Evolutionary conservation across 2,329 filamentous ascomycete species (phyloP).

Genomic region (Dendryphion nanum): DNA sequence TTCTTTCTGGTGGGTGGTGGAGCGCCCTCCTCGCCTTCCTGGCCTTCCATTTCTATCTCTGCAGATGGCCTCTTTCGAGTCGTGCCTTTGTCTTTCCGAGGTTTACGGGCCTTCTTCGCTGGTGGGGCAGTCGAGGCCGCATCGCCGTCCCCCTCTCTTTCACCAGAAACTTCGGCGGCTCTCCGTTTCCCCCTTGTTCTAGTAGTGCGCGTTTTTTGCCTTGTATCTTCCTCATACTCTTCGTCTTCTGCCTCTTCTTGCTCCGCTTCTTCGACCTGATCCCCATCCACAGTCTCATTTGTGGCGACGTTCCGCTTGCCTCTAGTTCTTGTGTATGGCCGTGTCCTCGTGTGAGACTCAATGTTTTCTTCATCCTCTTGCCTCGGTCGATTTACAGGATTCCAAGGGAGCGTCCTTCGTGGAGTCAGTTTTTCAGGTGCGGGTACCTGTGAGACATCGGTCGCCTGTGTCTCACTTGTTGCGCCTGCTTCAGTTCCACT

Average conservation of each 20-base stretch:
- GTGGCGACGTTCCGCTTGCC: constrained; percentile 2
- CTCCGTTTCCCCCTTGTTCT: constrained; percentile 20
- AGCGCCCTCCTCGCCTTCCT: constrained; percentile 4
- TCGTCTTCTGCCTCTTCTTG: constrained; percentile 10
- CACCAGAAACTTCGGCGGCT: constrained; percentile 3
- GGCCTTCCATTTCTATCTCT: neutral
- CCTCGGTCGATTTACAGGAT: constrained; percentile 27
- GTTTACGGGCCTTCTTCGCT: constrained; percentile 27
- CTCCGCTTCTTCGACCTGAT: constrained; percentile 11
- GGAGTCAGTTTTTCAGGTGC: constrained; percentile 4
- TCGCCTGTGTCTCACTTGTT: too few species aligned
- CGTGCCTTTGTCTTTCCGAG: constrained; percentile 24
- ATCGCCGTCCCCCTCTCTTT: too few species aligned
- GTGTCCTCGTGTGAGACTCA: constrained; percentile 8
- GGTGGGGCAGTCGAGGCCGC: constrained; percentile 1
- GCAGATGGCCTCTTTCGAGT: neutral
- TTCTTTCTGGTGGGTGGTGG: constrained; percentile 3
- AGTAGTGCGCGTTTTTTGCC: constrained; percentile 10
- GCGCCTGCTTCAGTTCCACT: neutral
- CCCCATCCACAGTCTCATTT: constrained; percentile 2
- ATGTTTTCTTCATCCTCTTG: constrained; percentile 7
- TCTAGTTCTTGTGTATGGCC: constrained; percentile 8
- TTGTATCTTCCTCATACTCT: constrained; percentile 4
- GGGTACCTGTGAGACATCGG: neutral
- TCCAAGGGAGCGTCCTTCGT: constrained; percentile 21